Evolutionary conservation across 1,139 yeast genomes (phyloP).

Genomic region (Yamadazyma diddensiae): DNA sequence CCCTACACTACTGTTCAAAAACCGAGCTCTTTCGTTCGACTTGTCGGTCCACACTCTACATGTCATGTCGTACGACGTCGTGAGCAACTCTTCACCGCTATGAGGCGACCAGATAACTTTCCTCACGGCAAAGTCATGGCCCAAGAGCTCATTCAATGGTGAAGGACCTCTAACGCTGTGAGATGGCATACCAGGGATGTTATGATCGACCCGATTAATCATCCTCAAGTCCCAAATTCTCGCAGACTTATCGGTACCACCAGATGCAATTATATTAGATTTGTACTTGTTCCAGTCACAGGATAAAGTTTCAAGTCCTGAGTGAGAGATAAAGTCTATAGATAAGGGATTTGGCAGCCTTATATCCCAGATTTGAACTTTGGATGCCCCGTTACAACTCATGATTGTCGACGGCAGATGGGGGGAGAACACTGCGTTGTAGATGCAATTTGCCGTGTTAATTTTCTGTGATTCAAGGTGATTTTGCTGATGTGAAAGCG

Average conservation of each 20-base stretch:
- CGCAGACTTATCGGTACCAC: conserved; percentile 83
- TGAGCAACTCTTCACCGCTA: conserved; percentile 62
- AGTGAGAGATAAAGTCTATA: conserved; percentile 65
- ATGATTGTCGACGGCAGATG: conserved; percentile 71
- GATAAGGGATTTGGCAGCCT: conserved; percentile 64
- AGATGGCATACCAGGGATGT: conserved; percentile 26
- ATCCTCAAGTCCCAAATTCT: conserved; percentile 87
- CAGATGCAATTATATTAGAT: conserved; percentile 74
- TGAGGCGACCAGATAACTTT: conserved; percentile 90
- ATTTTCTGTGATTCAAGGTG: conserved; percentile 21
- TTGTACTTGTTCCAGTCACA: conserved; percentile 92
- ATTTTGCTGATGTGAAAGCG: conserved; percentile 30
- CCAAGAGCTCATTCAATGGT: conserved; percentile 75
- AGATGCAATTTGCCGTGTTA: conserved; percentile 54
- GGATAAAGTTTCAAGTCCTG: conserved; percentile 75
- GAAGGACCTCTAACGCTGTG: conserved; percentile 56
- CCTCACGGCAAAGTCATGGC: conserved; percentile 88
- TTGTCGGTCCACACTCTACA: conserved; percentile 81
- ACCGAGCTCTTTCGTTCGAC: conserved; percentile 52
- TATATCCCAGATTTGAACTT: conserved; percentile 81
- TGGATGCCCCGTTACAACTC: conserved; percentile 79
- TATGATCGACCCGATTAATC: conserved; percentile 45
- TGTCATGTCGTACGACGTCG: conserved; percentile 91
- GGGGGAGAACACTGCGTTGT: conserved; percentile 82
- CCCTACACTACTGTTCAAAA: conserved; percentile 33